Percentiles rank a stretch among this genome's conserved stretches.
These are phyloP conservation scores for Cercospora janseana DNA, from an alignment of 2,329 filamentous ascomycete genomes.

Conservation along the genomic window DNA sequence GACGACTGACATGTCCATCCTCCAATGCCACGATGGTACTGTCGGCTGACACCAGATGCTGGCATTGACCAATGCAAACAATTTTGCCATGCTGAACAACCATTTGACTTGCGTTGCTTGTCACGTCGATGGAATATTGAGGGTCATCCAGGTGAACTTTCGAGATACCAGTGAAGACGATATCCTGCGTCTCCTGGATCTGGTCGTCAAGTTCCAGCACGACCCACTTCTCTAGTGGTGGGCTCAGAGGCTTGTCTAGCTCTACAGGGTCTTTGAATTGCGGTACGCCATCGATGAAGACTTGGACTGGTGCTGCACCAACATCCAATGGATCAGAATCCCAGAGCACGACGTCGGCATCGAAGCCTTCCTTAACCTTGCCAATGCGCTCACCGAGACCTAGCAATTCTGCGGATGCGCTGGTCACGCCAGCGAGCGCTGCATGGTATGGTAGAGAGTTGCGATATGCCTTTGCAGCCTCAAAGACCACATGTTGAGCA, in stretches of 20 bases:
- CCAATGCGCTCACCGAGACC: constrained; percentile 43
- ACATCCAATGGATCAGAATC: constrained; percentile 43
- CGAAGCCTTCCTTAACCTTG: constrained; percentile 42
- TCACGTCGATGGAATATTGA: constrained; percentile 30
- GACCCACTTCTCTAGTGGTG: constrained; percentile 44
- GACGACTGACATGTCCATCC: constrained; percentile 60
- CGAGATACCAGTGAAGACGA: constrained; percentile 58
- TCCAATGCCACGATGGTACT: constrained; percentile 48
- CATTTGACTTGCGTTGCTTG: constrained; percentile 41
- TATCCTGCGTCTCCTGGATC: constrained; percentile 34
- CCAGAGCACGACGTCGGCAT: constrained; percentile 47
- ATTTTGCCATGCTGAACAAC: constrained; percentile 56
- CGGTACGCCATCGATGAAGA: constrained; percentile 44
- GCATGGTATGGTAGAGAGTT: constrained; percentile 45
- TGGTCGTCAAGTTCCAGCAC: constrained; percentile 43
- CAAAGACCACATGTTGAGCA: constrained; percentile 67
- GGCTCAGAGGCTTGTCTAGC: constrained; percentile 50
- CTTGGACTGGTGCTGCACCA: constrained; percentile 38
- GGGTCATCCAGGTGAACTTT: constrained; percentile 52
- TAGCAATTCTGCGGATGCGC: constrained; percentile 40
- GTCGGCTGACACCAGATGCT: constrained; percentile 44
- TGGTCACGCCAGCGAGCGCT: constrained; percentile 43
- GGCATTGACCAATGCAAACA: constrained; percentile 57
- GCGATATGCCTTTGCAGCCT: constrained; percentile 47
- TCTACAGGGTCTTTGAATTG: constrained; percentile 55